Conservation (phyloP, 2,329 filamentous ascomycete genomes). For the Teratosphaeria epicoccoides region DNA sequence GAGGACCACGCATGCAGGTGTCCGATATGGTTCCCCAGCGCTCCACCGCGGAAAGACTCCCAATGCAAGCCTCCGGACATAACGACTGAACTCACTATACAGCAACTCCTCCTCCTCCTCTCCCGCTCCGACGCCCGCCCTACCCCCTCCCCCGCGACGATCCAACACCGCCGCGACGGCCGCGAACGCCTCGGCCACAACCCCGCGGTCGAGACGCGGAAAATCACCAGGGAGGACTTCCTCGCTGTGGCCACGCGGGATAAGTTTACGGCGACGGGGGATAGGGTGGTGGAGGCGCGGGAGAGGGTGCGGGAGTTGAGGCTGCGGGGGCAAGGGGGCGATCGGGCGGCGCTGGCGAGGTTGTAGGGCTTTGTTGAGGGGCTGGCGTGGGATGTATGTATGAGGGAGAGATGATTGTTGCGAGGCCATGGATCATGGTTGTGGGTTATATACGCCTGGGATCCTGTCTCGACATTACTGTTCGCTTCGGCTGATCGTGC, state of each 20-base stretch:
- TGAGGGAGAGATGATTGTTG: too few species aligned
- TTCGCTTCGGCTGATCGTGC: too few species aligned
- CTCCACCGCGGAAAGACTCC: too few species aligned
- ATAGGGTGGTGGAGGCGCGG: neutral
- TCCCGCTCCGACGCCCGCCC: conserved; percentile 5
- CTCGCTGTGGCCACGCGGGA: conserved; percentile 12
- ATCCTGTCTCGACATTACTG: too few species aligned
- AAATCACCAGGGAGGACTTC: conserved; percentile 16
- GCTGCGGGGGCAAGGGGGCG: conserved; percentile 13
- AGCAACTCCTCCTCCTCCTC: neutral
- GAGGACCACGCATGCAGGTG: neutral
- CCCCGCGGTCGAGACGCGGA: conserved; percentile 12
- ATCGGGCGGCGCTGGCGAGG: conserved; percentile 20
- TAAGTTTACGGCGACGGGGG: conserved; percentile 8
- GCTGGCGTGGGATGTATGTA: too few species aligned
- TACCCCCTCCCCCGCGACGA: conserved; percentile 4
- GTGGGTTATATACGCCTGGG: too few species aligned
- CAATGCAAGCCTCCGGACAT: neutral
- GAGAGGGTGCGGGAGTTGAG: conserved; percentile 5
- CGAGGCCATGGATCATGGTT: too few species aligned
- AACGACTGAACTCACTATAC: neutral
- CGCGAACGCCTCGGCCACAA: conserved; percentile 20
- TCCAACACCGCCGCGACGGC: conserved; percentile 17
- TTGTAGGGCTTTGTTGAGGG: too few species aligned
- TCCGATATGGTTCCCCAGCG: neutral